Conservation (phyloP, 495 filamentous ascomycete species). For the Hapsidospora chrysogenum region DNA sequence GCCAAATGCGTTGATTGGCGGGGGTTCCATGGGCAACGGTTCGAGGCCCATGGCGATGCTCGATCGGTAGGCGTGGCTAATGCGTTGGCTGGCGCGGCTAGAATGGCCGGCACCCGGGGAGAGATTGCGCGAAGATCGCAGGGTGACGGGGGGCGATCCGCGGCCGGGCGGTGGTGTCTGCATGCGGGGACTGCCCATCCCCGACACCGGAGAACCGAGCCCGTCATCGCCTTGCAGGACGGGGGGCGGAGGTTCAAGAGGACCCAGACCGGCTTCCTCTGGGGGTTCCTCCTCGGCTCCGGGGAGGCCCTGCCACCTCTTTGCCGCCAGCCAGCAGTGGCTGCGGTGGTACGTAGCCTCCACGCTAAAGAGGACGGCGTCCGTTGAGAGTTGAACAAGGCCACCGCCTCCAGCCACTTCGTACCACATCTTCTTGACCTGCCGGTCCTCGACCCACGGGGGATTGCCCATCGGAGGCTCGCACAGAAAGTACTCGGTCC, state of each 20-base stretch:
- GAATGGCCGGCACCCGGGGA: conserved; percentile 12
- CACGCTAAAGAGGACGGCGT: conserved; percentile 73
- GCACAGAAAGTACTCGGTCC: conserved; percentile 95
- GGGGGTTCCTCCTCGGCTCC: conserved; percentile 5
- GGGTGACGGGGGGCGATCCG: conserved; percentile 14
- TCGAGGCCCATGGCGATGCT: conserved; percentile 31
- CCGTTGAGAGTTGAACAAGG: conserved; percentile 58
- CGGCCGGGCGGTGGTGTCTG: conserved; percentile 6
- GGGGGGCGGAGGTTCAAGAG: conserved; percentile 21
- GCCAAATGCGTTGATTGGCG: neutral
- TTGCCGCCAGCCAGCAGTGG: conserved; percentile 81
- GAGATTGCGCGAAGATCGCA: conserved; percentile 13
- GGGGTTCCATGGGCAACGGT: conserved; percentile 12
- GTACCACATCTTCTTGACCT: conserved; percentile 58
- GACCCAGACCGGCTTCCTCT: conserved; percentile 9
- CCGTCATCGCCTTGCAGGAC: conserved; percentile 11
- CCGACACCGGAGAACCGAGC: neutral
- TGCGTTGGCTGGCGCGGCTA: conserved; percentile 3
- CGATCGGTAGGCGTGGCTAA: conserved; percentile 15
- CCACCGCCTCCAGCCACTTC: conserved; percentile 53
- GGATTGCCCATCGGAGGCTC: conserved; percentile 65
- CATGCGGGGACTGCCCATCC: neutral
- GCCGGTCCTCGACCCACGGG: conserved; percentile 71
- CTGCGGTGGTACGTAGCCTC: conserved; percentile 81
- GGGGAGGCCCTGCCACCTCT: conserved; percentile 40